Percentiles rank a stretch among this genome's conserved stretches.
These are phyloP conservation scores for Halophytophthora polymorphica DNA, from an alignment of 352 stramenopile species.

Conservation along the genomic window DNA sequence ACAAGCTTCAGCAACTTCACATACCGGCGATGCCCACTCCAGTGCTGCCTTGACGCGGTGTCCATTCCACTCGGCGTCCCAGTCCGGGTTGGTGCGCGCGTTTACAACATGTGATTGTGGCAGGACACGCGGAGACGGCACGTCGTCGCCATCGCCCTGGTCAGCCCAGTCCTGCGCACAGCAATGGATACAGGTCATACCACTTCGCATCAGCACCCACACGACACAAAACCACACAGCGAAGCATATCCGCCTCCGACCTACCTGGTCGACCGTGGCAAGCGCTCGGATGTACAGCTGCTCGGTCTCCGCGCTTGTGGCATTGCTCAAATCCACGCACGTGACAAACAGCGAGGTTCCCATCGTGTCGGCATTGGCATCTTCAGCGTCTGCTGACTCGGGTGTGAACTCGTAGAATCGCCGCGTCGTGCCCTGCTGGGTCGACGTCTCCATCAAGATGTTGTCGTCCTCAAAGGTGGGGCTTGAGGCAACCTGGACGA, in stretches of 20 bases:
- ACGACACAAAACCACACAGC: not conserved
- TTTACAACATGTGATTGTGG: conserved; percentile 85
- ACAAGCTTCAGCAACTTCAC: conserved; percentile 3
- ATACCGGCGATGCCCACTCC: conserved; percentile 68
- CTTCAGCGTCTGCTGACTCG: conserved; percentile 24
- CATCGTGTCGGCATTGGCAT: conserved; percentile 45
- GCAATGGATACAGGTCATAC: not conserved
- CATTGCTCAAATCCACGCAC: conserved; percentile 49
- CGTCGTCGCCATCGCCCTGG: conserved; percentile 44
- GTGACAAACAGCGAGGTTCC: conserved; percentile 68
- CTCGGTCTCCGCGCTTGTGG: conserved; percentile 21
- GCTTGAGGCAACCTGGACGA: conserved; percentile 60
- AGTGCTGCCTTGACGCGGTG: conserved; percentile 52
- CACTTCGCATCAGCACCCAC: not conserved
- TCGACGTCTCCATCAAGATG: conserved; percentile 45
- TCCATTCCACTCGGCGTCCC: conserved; percentile 65
- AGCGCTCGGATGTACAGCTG: conserved; percentile 61
- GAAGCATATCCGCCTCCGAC: not conserved
- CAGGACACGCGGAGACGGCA: conserved; percentile 53
- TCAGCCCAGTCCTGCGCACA: conserved; percentile 52
- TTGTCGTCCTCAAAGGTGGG: conserved; percentile 35
- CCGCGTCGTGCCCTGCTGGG: conserved; percentile 48
- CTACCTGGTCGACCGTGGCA: conserved; percentile 72
- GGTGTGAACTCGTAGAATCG: conserved; percentile 60
- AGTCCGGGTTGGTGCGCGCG: conserved; percentile 64